These are phyloP conservation scores for Cyclotella distinguenda DNA, from an alignment of 108 stramenopile species.

Conservation along the genomic window DNA sequence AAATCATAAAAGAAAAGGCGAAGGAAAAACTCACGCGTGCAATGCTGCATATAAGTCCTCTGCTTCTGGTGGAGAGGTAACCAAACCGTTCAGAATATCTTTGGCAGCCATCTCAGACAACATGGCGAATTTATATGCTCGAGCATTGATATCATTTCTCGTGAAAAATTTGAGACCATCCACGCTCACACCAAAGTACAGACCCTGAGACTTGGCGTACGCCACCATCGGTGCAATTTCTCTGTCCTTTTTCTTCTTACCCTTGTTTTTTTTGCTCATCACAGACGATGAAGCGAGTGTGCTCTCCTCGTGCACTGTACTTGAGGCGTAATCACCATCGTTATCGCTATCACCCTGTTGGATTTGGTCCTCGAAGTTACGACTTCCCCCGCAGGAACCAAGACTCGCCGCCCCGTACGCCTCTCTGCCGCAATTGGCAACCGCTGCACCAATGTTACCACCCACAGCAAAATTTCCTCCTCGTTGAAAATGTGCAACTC, in stretches of 20 bases:
- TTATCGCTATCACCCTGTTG: constrained; percentile 68
- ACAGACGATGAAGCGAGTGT: constrained; percentile 16
- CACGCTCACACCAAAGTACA: constrained; percentile 84
- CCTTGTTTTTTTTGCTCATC: constrained; percentile 6
- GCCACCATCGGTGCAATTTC: constrained; percentile 83
- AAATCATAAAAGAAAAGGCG: background rate
- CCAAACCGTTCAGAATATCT: constrained; percentile 75
- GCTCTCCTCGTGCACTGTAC: constrained; percentile 24
- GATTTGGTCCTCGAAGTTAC: constrained; percentile 39
- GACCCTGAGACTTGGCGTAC: constrained; percentile 84
- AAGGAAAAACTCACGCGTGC: constrained; percentile 45
- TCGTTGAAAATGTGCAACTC: constrained; percentile 76
- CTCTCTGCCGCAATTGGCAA: constrained; percentile 73
- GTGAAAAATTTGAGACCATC: constrained; percentile 83
- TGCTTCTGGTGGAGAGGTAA: constrained; percentile 76
- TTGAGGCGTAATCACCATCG: constrained; percentile 7
- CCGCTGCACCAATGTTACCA: constrained; percentile 79
- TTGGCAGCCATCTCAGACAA: constrained; percentile 56
- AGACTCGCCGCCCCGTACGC: constrained; percentile 82
- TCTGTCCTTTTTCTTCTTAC: constrained; percentile 32
- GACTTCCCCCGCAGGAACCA: constrained; percentile 42
- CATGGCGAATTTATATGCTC: constrained; percentile 73
- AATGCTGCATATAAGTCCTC: constrained; percentile 75
- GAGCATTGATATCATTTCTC: constrained; percentile 75
- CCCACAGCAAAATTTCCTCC: constrained; percentile 77